Base-by-base conservation (phyloP, 257 asterid species). In the Primulina eburnea region DNA sequence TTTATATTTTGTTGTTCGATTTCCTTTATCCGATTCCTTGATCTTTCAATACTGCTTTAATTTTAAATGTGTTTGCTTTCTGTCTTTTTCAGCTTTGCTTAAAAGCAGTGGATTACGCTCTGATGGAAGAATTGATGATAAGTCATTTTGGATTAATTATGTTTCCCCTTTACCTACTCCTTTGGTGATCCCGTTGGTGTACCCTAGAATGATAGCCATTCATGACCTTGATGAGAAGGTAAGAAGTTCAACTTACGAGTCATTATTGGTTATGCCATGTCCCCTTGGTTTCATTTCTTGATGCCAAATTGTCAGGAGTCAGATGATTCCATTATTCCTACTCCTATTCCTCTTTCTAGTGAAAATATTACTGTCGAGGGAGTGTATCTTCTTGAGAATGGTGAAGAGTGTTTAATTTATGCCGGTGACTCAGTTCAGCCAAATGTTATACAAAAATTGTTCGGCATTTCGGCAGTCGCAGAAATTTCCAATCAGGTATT, bases 371-470 rank as follows among this genome's bases (percentile, higher is more conserved):
- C 74, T 62, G 93, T 83, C 53, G 88, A 88, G n/a, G 99, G 97
- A 55, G 80, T 91, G 74, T 94, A 91, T 84, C 95, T 91, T 79
- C 96, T 94, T 65, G 99, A 94, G 87, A 94, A 88, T 69, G 98
- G 99, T 29, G 90, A 81, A 74, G 99, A 94, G 82, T 92, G 98
- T 74, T 82, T 89, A 67, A 89, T 94, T 67, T 94, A 83, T 81
- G 85, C 84, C 71, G 98, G 99, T 66, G 83, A 73, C 71, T 84
- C 87, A 26, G 99, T 77, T n/a, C 79, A 77, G 68, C 82, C 86
- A 68, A 78, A 81, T 77, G 71, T 81, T 64, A 57, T 91, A 82
- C 84, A 70, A 50, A 81, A 89, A 80, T 70, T 94, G 77, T 89
- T 94, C 59, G 89, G 96, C 76, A 69, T 89, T 79, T 87, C 95